phyloP scores from a whole-genome alignment of 2,329 filamentous ascomycete species.

The Fusarium praegraminearum region DNA sequence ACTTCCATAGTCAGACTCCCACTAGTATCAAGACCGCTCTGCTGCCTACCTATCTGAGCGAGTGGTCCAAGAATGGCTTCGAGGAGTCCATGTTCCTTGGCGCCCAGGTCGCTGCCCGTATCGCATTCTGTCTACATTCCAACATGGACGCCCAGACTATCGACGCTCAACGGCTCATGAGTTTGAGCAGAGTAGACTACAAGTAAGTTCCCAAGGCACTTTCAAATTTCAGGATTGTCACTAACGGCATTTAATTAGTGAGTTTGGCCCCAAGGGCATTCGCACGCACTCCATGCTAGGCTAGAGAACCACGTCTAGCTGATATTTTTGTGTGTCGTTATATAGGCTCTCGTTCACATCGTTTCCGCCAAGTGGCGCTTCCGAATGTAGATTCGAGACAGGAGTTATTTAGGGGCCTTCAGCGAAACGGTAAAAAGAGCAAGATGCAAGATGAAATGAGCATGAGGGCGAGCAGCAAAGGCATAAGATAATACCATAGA shows the following conservation, averaged over 20 bases:
- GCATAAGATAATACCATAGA: conserved; percentile 43
- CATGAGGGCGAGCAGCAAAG: conserved; percentile 3
- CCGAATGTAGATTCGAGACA: conserved; percentile 31
- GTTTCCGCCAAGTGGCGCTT: conserved; percentile 8
- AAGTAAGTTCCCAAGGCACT: conserved; percentile 61
- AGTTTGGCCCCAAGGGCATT: conserved; percentile 66
- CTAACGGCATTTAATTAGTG: conserved; percentile 53
- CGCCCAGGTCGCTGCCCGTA: conserved; percentile 81
- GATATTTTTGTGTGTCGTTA: conserved; percentile 34
- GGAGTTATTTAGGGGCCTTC: conserved; percentile 38
- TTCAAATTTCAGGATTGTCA: neutral
- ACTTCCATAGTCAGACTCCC: conserved; percentile 77
- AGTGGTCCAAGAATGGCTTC: conserved; percentile 84
- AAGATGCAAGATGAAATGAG: conserved; percentile 25
- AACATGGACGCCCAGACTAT: conserved; percentile 65
- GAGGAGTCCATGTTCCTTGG: conserved; percentile 91
- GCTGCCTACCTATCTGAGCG: conserved; percentile 86
- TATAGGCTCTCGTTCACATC: conserved; percentile 18
- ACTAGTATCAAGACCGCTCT: conserved; percentile 84
- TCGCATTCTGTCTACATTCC: conserved; percentile 68
- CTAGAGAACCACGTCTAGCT: conserved; percentile 43
- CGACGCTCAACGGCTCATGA: conserved; percentile 68
- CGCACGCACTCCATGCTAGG: conserved; percentile 66
- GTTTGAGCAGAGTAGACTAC: conserved; percentile 69
- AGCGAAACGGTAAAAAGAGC: conserved; percentile 40